Conservation (phyloP, 768 basidiomycete genomes). For the Pholiota molesta region DNA sequence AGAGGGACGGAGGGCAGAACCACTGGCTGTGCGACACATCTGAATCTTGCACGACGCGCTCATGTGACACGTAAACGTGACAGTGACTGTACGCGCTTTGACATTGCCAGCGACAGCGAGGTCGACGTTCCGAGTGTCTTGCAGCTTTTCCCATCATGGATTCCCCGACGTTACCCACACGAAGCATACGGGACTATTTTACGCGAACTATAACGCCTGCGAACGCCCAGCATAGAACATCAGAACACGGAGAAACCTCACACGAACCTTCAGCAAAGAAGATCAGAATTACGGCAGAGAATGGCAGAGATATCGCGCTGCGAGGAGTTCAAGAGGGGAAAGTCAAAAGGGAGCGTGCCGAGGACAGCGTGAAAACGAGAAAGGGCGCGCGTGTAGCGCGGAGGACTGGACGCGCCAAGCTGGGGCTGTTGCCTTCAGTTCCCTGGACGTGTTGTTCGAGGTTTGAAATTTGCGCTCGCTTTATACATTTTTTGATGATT, state of each 20-base stretch:
- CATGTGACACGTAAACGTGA: no score
- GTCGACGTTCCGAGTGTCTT: no score
- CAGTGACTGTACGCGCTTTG: no score
- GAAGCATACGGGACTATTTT: background rate
- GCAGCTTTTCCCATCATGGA: background rate
- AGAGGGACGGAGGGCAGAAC: no score
- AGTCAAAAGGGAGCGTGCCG: background rate
- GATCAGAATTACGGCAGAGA: background rate
- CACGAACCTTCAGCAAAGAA: background rate
- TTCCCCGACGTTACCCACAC: background rate
- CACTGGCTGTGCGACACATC: no score
- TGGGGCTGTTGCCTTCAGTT: background rate
- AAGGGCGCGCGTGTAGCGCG: no score
- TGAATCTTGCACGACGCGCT: no score
- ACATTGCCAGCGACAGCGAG: no score
- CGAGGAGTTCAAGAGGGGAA: background rate
- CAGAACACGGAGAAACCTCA: no score
- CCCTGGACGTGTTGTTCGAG: constrained; percentile 6
- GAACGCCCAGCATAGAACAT: background rate
- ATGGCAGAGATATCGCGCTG: background rate
- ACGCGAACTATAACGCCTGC: background rate
- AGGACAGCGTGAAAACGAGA: no score
- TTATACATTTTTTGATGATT: background rate
- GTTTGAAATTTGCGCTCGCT: background rate
- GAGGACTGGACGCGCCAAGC: background rate